Evolutionary conservation across 371 early-diverging fungal species (phyloP).

Genomic region (Syncephalastrum racemosum): DNA sequence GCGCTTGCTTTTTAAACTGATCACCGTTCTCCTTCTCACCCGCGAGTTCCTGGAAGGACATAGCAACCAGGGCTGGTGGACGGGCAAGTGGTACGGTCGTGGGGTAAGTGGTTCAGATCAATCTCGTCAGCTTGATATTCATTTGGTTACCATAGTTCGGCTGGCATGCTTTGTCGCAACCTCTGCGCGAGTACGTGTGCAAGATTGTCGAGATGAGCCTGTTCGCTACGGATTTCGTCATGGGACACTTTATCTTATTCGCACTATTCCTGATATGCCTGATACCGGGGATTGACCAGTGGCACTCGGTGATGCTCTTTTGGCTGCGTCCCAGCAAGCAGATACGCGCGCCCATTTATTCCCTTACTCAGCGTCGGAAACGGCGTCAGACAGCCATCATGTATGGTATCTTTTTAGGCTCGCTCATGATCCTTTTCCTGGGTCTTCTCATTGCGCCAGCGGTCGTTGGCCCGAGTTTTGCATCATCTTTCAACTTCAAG

Average conservation of each 20-base stretch:
- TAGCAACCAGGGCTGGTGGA: constrained; percentile 87
- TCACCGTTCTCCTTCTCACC: constrained; percentile 68
- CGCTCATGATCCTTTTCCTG: constrained; percentile 56
- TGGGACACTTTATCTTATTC: constrained; percentile 72
- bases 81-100: constrained; percentile 79
- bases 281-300: constrained; percentile 72
- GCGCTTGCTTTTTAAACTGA: constrained; percentile 63
- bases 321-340: constrained; percentile 79
- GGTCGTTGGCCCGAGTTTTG: constrained; percentile 33
- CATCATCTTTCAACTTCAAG: constrained; percentile 3
- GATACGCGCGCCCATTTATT: constrained; percentile 73
- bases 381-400: constrained; percentile 57
- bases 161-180: constrained; percentile 60
- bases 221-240: constrained; percentile 79
- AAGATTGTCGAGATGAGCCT: constrained; percentile 84
- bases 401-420: constrained; percentile 66
- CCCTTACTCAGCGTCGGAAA: constrained; percentile 57
- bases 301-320: constrained; percentile 81
- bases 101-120: constrained; percentile 37
- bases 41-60: constrained; percentile 75
- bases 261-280: constrained; percentile 64
- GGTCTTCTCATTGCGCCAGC: constrained; percentile 63
- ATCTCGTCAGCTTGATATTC: not conserved
- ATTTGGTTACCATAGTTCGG: constrained; percentile 49
- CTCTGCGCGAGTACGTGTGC: constrained; percentile 76